A percentile compares a stretch with the other conserved stretches of the same genome.
Conservation (phyloP, 345 rosid genomes). For the Eucalyptus pauciflora region DNA sequence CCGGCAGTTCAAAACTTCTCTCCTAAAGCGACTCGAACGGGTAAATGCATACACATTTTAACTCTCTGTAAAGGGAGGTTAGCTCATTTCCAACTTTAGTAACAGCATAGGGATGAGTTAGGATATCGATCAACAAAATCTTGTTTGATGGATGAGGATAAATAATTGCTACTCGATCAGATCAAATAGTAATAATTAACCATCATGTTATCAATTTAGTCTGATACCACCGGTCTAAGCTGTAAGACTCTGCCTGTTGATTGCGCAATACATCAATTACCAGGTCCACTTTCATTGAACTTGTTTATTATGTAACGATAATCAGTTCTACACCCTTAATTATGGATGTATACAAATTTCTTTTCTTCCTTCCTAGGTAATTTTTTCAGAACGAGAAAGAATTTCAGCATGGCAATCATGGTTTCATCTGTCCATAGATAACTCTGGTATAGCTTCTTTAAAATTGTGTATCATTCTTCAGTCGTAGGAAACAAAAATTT, state of each 20-base stretch:
- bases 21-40: conserved; percentile 77
- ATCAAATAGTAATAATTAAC: background rate
- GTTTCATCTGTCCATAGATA: background rate
- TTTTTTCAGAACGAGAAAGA: background rate
- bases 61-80: background rate
- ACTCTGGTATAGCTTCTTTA: background rate
- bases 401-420: background rate
- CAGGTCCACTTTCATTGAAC: background rate
- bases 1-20: conserved; percentile 86
- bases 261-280: background rate
- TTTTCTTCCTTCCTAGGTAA: background rate
- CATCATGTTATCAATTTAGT: background rate
- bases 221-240: background rate
- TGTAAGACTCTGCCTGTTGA: background rate
- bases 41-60: conserved; percentile 7
- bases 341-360: background rate
- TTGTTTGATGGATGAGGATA: background rate
- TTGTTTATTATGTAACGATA: background rate
- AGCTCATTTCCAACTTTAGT: background rate
- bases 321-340: background rate
- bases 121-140: background rate
- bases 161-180: background rate
- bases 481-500: background rate
- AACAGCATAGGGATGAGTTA: background rate
- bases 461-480: background rate